A percentile compares a stretch with the other conserved stretches of the same genome.
Evolutionary conservation across 441 rosid genomes (phyloP).

Genomic region (Isatis lusitanica): DNA sequence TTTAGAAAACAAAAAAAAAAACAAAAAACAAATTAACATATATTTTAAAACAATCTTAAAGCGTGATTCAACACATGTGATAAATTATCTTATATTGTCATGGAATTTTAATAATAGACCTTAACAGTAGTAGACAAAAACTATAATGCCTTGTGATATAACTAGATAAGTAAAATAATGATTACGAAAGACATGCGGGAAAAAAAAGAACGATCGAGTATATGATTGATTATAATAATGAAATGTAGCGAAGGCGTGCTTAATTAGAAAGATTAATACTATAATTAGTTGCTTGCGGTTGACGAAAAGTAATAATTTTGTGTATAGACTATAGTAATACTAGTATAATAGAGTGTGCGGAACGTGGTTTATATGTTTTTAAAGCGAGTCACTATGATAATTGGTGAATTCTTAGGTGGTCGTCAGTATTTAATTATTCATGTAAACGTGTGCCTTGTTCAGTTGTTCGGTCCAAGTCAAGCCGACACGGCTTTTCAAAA

Average conservation of each 20-base stretch:
- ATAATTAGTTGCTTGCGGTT: background rate
- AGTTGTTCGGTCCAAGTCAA: slow-evolving; percentile 33
- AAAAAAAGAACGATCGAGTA: background rate
- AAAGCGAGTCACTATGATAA: slow-evolving; percentile 5
- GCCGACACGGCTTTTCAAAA: slow-evolving; percentile 33
- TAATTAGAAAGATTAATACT: background rate
- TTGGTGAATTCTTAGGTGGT: slow-evolving; percentile 2
- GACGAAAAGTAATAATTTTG: background rate
- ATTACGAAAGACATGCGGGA: background rate
- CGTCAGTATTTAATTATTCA: background rate
- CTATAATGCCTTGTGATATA: background rate
- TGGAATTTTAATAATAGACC: too few species aligned
- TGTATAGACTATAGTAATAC: background rate
- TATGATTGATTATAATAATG: background rate
- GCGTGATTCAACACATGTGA: too few species aligned
- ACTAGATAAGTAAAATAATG: background rate
- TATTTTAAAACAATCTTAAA: too few species aligned
- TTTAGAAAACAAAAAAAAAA: too few species aligned
- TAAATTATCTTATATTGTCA: too few species aligned
- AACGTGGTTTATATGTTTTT: slow-evolving; percentile 33
- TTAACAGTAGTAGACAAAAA: too few species aligned
- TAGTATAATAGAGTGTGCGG: slow-evolving; percentile 32
- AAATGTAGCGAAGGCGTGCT: slow-evolving; percentile 7
- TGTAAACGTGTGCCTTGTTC: slow-evolving; percentile 24
- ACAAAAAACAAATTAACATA: too few species aligned